Evolutionary conservation across 495 filamentous ascomycete genomes (phyloP), one percentile per base, ranked within the genome.

Genomic region (Tuber magnatum): DNA sequence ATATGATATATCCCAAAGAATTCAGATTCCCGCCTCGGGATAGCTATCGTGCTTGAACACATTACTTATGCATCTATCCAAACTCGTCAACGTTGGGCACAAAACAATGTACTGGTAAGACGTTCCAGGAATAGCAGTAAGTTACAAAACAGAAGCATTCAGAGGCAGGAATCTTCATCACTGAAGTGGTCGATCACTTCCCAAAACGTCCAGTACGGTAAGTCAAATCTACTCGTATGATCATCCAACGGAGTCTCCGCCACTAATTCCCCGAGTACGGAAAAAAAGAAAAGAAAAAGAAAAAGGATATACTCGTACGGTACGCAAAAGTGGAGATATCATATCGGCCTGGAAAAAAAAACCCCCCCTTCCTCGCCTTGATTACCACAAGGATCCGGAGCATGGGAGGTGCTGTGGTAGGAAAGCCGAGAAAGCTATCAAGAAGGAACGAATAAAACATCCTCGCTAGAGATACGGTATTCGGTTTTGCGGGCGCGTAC

Each of bases 361-460:
- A 2, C 39, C 24, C 14, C 39, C 39, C 24, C 14, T 35, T 16
- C 56, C 16, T 20, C 56, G 35, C 56, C 18, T 35, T 65, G 56
- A 65, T 65, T 65, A 35, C 56, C 56, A n/a, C 28, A 32, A 3
- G n/a, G 56, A 35, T 2, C 18, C 56, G 28, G 56, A 35, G 6
- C 2, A 65, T 65, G 28, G 28, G 56, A 65, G 56, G 16, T 3
- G 28, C 32, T 12, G 56, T 65, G 56, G 56, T 35, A 28, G 28
- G 56, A 65, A 65, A 35, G 56, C 56, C 56, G 28, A 65, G 56
- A 35, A 16, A 65, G 56, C 56, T 65, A 32, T 65, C 56, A 65
- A 28, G 16, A 65, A 35, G 1, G 46, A 24, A 51, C 46, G 46
- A n/a, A 32, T 65, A 65, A 65, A 65, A 35, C 56, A 65, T 35